These are phyloP conservation scores for Phytopythium mirpurense DNA, from an alignment of 352 stramenopile species.

Conservation along the genomic window DNA sequence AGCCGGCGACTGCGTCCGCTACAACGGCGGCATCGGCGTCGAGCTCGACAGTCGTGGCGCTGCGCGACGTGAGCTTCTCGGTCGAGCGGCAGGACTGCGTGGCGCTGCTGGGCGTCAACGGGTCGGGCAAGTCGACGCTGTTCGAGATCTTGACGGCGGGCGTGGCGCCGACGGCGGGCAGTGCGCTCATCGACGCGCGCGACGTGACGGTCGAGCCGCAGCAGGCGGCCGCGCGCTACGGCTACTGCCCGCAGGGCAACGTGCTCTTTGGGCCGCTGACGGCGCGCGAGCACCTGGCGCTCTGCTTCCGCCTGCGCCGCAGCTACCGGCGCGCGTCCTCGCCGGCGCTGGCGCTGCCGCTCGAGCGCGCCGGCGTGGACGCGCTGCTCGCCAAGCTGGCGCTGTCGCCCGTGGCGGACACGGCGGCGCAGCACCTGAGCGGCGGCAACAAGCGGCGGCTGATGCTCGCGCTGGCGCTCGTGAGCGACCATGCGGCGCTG, in stretches of 20 bases:
- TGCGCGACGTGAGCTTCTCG: constrained; percentile 74
- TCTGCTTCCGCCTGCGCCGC: constrained; percentile 56
- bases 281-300: constrained; percentile 66
- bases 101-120: constrained; percentile 92
- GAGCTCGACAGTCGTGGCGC: constrained; percentile 54
- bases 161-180: constrained; percentile 64
- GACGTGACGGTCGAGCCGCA: constrained; percentile 58
- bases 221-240: constrained; percentile 44
- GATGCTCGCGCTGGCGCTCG: constrained; percentile 69
- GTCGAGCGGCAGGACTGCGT: constrained; percentile 89
- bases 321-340: constrained; percentile 9
- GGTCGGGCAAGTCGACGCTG: constrained; percentile 96
- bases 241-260: constrained; percentile 82
- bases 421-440: constrained; percentile 54
- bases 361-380: constrained; percentile 32
- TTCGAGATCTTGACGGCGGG: constrained; percentile 95
- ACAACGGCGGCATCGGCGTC: constrained; percentile 14
- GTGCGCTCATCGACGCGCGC: constrained; percentile 43
- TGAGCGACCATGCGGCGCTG: constrained; percentile 59
- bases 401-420: constrained; percentile 57
- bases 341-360: constrained; percentile 6
- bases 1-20: too few relatives aligned
- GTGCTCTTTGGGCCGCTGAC: constrained; percentile 68
- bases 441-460: constrained; percentile 78
- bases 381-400: constrained; percentile 46